phyloP scores from a whole-genome alignment of 1,139 yeast genomes.

The Kodamaea alishanica region DNA sequence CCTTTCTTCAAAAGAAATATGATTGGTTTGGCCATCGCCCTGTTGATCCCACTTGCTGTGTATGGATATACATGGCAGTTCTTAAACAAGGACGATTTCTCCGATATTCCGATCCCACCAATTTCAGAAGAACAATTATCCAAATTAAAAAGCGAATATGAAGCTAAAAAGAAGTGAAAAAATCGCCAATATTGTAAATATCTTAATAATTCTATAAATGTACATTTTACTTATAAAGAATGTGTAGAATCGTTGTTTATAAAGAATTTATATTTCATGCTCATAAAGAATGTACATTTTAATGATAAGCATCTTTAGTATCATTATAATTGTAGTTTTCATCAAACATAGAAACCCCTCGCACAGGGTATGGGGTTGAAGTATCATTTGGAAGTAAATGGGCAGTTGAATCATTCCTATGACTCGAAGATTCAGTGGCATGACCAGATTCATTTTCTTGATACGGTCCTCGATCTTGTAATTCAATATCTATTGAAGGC shows the following conservation, averaged over 20 bases:
- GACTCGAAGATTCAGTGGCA: too few species aligned
- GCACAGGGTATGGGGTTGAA: conserved; percentile 20
- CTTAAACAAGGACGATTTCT: conserved; percentile 78
- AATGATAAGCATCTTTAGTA: not conserved
- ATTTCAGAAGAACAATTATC: conserved; percentile 73
- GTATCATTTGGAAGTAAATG: conserved; percentile 3
- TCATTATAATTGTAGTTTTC: conserved; percentile 7
- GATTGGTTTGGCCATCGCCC: conserved; percentile 53
- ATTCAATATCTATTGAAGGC: too few species aligned
- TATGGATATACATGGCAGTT: conserved; percentile 70
- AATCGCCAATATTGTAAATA: not conserved
- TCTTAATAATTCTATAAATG: not conserved
- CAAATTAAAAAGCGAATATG: conserved; percentile 67
- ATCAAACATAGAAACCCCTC: conserved; percentile 21
- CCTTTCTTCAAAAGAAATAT: conserved; percentile 82
- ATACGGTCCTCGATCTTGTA: too few species aligned
- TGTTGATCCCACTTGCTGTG: conserved; percentile 64
- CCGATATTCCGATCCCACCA: conserved; percentile 92
- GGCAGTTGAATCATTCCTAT: conserved; percentile 1
- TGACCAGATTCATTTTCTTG: too few species aligned
- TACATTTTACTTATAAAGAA: not conserved
- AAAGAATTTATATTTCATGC: too few species aligned
- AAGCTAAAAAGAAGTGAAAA: conserved; percentile 33
- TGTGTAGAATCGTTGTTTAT: too few species aligned
- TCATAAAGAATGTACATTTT: not conserved